A percentile compares a stretch with the other conserved stretches of the same genome.
Evolutionary conservation across 2,329 filamentous ascomycete genomes (phyloP).

Genomic region (Clonostachys rhizophaga): DNA sequence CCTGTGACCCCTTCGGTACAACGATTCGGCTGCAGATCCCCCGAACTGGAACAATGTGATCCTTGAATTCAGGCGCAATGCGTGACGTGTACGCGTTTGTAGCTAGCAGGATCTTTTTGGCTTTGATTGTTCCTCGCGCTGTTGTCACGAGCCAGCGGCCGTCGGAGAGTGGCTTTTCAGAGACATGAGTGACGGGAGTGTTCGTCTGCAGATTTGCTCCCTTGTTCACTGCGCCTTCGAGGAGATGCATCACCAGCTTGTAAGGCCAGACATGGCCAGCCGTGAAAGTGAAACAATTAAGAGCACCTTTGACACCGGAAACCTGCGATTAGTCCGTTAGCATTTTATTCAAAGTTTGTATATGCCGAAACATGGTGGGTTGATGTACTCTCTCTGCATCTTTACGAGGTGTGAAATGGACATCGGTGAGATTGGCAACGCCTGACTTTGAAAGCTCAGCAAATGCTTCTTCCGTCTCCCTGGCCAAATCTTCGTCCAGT

Average conservation of each 20-base stretch:
- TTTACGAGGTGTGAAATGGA: constrained; percentile 17
- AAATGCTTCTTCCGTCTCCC: constrained; percentile 15
- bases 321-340: constrained; percentile 5
- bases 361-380: too few species aligned
- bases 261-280: constrained; percentile 10
- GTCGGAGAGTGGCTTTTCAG: neutral
- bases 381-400: constrained; percentile 15
- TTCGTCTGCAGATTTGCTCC: neutral
- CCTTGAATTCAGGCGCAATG: neutral
- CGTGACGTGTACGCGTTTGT: neutral
- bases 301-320: constrained; percentile 17
- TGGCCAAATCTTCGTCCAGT: constrained; percentile 12
- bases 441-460: constrained; percentile 20
- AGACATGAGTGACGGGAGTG: neutral
- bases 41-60: neutral
- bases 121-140: neutral
- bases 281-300: constrained; percentile 8
- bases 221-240: constrained; percentile 1
- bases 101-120: neutral
- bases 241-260: constrained; percentile 7
- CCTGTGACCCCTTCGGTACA: too few species aligned
- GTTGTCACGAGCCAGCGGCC: neutral
- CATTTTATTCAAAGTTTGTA: neutral
- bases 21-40: too few species aligned
- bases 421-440: constrained; percentile 7